A percentile compares a stretch with the other conserved stretches of the same genome.
phyloP scores from a whole-genome alignment of 2,329 filamentous ascomycete species.

The Talaromyces funiculosus region DNA sequence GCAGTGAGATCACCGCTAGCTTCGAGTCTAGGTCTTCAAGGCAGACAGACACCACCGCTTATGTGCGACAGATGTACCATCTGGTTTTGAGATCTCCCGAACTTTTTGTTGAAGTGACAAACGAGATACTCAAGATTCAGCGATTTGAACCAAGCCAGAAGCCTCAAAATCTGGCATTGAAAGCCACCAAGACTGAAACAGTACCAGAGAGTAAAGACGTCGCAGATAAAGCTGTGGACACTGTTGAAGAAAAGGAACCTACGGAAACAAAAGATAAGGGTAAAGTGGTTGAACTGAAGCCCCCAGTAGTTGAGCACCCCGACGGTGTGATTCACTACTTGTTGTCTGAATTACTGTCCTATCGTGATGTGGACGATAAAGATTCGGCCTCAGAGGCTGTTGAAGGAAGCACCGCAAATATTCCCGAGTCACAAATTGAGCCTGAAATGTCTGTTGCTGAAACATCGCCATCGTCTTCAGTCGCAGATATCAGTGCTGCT shows the following conservation, averaged over 20 bases:
- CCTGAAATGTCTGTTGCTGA: conserved; percentile 47
- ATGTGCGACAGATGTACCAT: conserved; percentile 70
- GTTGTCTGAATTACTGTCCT: conserved; percentile 84
- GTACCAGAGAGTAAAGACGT: conserved; percentile 22
- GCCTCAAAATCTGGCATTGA: conserved; percentile 50
- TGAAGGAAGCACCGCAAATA: conserved; percentile 26
- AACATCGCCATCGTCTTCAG: conserved; percentile 29
- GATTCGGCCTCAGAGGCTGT: conserved; percentile 45
- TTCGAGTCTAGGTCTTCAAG: conserved; percentile 58
- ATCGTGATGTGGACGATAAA: conserved; percentile 87
- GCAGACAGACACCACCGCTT: conserved; percentile 63
- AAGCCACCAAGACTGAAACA: conserved; percentile 39
- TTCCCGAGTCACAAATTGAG: conserved; percentile 37
- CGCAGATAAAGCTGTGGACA: conserved; percentile 29
- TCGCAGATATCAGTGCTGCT: conserved; percentile 23
- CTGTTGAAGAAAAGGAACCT: conserved; percentile 16
- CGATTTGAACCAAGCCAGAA: conserved; percentile 55
- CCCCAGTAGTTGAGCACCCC: conserved; percentile 81
- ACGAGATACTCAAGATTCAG: conserved; percentile 72
- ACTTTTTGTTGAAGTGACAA: conserved; percentile 79
- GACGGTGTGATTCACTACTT: conserved; percentile 95
- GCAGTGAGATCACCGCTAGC: conserved; percentile 74
- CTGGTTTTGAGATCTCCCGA: conserved; percentile 75
- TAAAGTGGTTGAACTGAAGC: conserved; percentile 67
- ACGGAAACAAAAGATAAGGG: conserved; percentile 29